Conservation (phyloP, 2,329 filamentous ascomycete species). For the Zalaria obscura region DNA sequence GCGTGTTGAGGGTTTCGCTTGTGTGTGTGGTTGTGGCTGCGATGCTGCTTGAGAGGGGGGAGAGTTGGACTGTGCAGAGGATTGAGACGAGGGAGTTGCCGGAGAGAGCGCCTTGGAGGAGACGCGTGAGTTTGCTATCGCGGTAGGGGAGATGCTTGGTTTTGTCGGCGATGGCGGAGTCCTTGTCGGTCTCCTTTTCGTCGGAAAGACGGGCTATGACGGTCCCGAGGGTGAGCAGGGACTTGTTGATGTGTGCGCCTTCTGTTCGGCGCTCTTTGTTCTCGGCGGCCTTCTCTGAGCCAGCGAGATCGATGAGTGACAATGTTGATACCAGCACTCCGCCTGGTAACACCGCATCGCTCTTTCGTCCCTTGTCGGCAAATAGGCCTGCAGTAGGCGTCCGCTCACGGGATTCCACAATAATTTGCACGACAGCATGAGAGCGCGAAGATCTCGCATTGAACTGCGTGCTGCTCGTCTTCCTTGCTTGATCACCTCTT, state of each 20-base stretch:
- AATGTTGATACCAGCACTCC: slow-evolving; percentile 91
- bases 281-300: slow-evolving; percentile 90
- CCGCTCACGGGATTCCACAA: slow-evolving; percentile 89
- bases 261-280: slow-evolving; percentile 87
- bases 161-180: slow-evolving; percentile 36
- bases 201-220: slow-evolving; percentile 90
- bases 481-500: slow-evolving; percentile 75
- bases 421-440: slow-evolving; percentile 96
- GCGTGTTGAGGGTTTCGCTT: slow-evolving; percentile 80
- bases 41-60: slow-evolving; percentile 42
- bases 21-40: slow-evolving; percentile 63
- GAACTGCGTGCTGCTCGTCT: slow-evolving; percentile 91
- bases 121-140: slow-evolving; percentile 89
- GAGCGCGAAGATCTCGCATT: slow-evolving; percentile 93
- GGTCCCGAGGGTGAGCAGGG: slow-evolving; percentile 81
- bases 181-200: slow-evolving; percentile 79
- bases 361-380: slow-evolving; percentile 48
- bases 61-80: slow-evolving; percentile 87
- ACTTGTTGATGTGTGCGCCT: slow-evolving; percentile 98
- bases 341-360: slow-evolving; percentile 50
- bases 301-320: slow-evolving; percentile 89
- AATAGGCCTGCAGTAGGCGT: slow-evolving; percentile 27
- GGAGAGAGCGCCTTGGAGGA: slow-evolving; percentile 83
- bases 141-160: slow-evolving; percentile 92
- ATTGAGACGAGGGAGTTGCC: slow-evolving; percentile 94